A percentile compares a stretch with the other conserved stretches of the same genome.
Conservation (phyloP, 768 basidiomycete species). For the Lanmaoa rubissima region DNA sequence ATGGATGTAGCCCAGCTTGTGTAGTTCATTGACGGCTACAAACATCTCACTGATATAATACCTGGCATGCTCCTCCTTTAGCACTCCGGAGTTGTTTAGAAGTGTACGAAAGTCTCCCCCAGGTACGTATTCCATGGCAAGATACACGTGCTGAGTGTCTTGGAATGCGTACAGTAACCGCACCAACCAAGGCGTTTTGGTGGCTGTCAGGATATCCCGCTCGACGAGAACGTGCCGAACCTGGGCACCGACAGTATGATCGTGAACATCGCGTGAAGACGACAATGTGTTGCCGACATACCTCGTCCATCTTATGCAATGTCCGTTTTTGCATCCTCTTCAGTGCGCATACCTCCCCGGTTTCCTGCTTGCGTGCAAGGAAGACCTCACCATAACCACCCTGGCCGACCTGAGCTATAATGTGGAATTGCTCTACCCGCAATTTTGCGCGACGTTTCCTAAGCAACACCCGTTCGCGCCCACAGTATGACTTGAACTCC, state of each 20-base stretch:
- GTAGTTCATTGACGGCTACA: slow-evolving; percentile 86
- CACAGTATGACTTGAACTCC: slow-evolving; percentile 92
- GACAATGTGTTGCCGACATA: slow-evolving; percentile 28
- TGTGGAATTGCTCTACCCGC: slow-evolving; percentile 92
- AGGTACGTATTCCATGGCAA: slow-evolving; percentile 99
- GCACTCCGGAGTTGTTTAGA: slow-evolving; percentile 94
- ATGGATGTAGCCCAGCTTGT: slow-evolving; percentile 97
- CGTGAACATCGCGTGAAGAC: neutral
- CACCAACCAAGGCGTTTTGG: slow-evolving; percentile 97
- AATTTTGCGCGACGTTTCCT: slow-evolving; percentile 91
- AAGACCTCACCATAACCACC: slow-evolving; percentile 99
- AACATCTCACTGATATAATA: slow-evolving; percentile 99
- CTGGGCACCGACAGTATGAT: slow-evolving; percentile 36
- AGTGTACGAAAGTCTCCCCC: slow-evolving; percentile 98
- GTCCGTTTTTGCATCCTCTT: slow-evolving; percentile 98
- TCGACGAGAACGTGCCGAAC: slow-evolving; percentile 98
- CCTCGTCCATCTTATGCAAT: slow-evolving; percentile 98
- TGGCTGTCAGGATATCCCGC: slow-evolving; percentile 95
- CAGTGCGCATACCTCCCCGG: slow-evolving; percentile 93
- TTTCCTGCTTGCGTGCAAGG: slow-evolving; percentile 91
- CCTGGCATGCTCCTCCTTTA: slow-evolving; percentile 95
- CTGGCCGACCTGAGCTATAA: slow-evolving; percentile 98
- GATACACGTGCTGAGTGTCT: slow-evolving; percentile 85
- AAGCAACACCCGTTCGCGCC: slow-evolving; percentile 90
- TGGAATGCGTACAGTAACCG: slow-evolving; percentile 95